A percentile compares a stretch with the other conserved stretches of the same genome.
These are phyloP conservation scores for Erodium texanum DNA, from an alignment of 441 rosid species.

Conservation along the genomic window DNA sequence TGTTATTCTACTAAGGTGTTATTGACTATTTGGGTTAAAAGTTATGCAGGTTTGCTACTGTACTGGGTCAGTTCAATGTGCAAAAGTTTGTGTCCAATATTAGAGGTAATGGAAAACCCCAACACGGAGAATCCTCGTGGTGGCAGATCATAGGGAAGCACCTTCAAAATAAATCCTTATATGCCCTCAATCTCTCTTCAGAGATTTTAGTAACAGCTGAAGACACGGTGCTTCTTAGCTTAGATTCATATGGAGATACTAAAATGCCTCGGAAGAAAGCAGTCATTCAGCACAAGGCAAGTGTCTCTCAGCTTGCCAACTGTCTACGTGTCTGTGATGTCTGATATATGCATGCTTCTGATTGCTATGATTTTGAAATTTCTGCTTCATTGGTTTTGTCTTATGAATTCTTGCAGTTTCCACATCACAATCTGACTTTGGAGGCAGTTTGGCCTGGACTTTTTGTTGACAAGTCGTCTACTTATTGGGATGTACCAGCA, in stretches of 20 bases:
- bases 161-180: slow-evolving; percentile 59
- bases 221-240: slow-evolving; percentile 48
- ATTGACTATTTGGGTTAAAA: slow-evolving; percentile 13
- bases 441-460: slow-evolving; percentile 78
- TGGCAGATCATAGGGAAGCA: slow-evolving; percentile 22
- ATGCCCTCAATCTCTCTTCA: slow-evolving; percentile 65
- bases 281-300: not conserved
- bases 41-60: slow-evolving; percentile 47
- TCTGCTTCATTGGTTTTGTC: not conserved
- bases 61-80: slow-evolving; percentile 71
- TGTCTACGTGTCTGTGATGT: not conserved
- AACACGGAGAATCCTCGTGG: slow-evolving; percentile 27
- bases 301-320: not conserved
- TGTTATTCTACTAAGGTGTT: not conserved
- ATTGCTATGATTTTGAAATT: not conserved
- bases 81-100: slow-evolving; percentile 52
- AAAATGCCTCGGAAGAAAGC: not conserved
- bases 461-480: slow-evolving; percentile 51
- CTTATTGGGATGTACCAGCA: slow-evolving; percentile 83
- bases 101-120: slow-evolving; percentile 17
- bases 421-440: slow-evolving; percentile 47
- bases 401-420: slow-evolving; percentile 41
- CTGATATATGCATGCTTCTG: no score
- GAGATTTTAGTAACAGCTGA: slow-evolving; percentile 58
- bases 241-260: not conserved